Evolutionary conservation across 495 filamentous ascomycete genomes (phyloP), one percentile per base, ranked within the genome.

Genomic region (Annulohypoxylon moriforme): DNA sequence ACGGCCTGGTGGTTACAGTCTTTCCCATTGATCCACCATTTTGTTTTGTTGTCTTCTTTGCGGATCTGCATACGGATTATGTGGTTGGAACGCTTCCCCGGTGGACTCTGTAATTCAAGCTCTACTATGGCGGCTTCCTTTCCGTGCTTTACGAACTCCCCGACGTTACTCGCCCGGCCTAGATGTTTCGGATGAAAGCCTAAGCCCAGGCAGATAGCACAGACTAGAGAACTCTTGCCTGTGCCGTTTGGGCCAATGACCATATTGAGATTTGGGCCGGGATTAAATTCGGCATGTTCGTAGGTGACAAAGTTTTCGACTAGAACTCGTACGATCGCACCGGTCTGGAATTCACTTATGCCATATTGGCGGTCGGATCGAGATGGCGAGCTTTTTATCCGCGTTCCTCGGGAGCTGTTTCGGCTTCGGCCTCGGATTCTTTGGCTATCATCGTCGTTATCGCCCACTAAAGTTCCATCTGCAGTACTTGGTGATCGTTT

Each of bases 231-330:
- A 83, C 94, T 97, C 78, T 99, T 99, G 47, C 96, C 96, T 0
- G 96, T 98, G 47, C 96, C 96, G 76, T 99, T 99, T 8, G 96
- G 96, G 0, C 96, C 96, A 72, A 99, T 98, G 63, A 99, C 89
- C 96, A 99, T 98, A 77, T 99, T 99, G 73, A 99, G 78, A 72
- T 92, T 96, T 11, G 96, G 94, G 0, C 96, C 96, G 3, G 93
- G 93, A 55, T 88, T 88, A 79, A 98, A 97, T 69, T 96, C 93
- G 56, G 93, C 94, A 29, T 90, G 88, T 13, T 90, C 93, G 79
- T 98, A 99, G 0, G 96, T 99, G 27, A 99, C 94, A 75, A 99
- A 99, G 75, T 98, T 91, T n/a, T 81, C 84, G 31, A 98, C 84
- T 64, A 90, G 92, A 65, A 98, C 93, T 24, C 94, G 88, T 14